Evolutionary conservation across 805 yeast species (phyloP).

Genomic region (Hanseniaspora nectarophila): DNA sequence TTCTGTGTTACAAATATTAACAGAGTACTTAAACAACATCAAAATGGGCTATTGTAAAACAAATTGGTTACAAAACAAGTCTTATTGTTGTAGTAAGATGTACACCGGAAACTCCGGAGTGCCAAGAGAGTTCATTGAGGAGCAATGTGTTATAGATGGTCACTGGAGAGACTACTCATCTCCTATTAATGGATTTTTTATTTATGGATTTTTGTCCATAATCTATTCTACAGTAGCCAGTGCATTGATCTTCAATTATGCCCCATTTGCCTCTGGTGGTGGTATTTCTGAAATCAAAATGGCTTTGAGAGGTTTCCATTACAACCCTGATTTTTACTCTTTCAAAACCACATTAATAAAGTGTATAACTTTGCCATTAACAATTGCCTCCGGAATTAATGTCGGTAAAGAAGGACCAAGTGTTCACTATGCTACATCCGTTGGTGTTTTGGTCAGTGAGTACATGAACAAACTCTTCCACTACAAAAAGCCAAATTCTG

Average conservation of each 20-base stretch:
- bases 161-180: conserved; percentile 60
- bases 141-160: conserved; percentile 38
- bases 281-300: conserved; percentile 96
- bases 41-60: conserved; percentile 66
- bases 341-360: conserved; percentile 63
- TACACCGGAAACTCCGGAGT: conserved; percentile 22
- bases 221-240: conserved; percentile 56
- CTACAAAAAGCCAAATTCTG: conserved; percentile 24
- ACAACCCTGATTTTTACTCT: conserved; percentile 61
- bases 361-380: conserved; percentile 69
- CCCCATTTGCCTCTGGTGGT: conserved; percentile 91
- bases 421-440: conserved; percentile 91
- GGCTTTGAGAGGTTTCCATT: conserved; percentile 77
- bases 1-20: conserved; percentile 63
- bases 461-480: conserved; percentile 54
- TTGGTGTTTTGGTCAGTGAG: conserved; percentile 41
- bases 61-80: conserved; percentile 56
- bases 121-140: conserved; percentile 22
- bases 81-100: conserved; percentile 70
- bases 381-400: conserved; percentile 84
- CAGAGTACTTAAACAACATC: conserved; percentile 75
- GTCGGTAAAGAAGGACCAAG: conserved; percentile 98
- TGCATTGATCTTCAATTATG: conserved; percentile 51
- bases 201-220: conserved; percentile 50
- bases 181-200: conserved; percentile 36